phyloP scores from a whole-genome alignment of 73 alveolate species.

The Blepharisma japonicum region DNA sequence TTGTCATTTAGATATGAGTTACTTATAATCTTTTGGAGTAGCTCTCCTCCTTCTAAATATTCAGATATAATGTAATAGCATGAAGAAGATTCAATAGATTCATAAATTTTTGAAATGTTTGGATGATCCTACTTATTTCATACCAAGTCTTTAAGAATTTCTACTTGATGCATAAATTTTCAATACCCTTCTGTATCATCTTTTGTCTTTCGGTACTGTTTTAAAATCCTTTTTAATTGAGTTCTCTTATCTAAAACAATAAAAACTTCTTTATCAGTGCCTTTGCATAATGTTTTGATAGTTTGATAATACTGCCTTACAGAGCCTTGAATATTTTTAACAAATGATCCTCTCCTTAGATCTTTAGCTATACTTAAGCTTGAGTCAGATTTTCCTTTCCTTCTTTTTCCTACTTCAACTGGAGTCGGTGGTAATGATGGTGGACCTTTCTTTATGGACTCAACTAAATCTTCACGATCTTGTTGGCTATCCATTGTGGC shows the following conservation, averaged over 20 bases:
- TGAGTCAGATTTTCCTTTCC: too few relatives aligned
- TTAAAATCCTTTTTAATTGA: neutral
- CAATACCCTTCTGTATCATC: neutral
- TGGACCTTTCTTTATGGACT: too few relatives aligned
- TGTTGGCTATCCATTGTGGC: too few relatives aligned
- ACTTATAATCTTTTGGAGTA: neutral
- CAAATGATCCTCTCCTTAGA: too few relatives aligned
- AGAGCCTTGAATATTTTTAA: too few relatives aligned
- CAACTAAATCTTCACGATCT: too few relatives aligned
- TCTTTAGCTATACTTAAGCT: too few relatives aligned
- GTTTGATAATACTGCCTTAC: neutral
- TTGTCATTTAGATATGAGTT: neutral
- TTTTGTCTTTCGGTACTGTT: neutral
- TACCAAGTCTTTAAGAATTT: neutral
- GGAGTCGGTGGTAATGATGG: too few relatives aligned
- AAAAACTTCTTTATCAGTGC: neutral
- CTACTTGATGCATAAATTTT: neutral
- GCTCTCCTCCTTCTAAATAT: conserved; percentile 16
- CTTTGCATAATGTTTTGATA: neutral
- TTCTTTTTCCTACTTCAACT: too few relatives aligned
- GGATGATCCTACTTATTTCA: conserved; percentile 6
- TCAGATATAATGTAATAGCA: conserved; percentile 8
- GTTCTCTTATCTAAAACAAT: neutral
- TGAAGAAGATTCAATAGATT: neutral
- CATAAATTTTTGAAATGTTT: neutral